Base-by-base conservation (phyloP, 2,329 filamentous ascomycete genomes). In the Cytospora piceae region DNA sequence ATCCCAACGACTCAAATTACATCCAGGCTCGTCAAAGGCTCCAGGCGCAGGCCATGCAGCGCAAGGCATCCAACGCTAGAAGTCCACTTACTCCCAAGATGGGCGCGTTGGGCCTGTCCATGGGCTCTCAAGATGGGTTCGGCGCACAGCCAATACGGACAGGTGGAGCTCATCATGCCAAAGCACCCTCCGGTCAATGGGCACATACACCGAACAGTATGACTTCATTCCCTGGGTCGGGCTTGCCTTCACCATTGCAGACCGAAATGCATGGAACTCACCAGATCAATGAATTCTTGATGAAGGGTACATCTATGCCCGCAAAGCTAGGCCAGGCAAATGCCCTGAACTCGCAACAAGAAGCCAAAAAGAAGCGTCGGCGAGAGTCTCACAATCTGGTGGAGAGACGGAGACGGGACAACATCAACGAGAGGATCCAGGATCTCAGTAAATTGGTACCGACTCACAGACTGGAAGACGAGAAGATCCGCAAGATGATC, bases 391-490 rank as follows among this genome's bases (percentile, higher is more conserved):
- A 99, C 80, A 98, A 99, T 75, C 84, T 96, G 49, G 95, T 99
- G 14, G 95, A 99, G 80, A 92, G 95, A 64, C 90, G 95, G 60
- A 90, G 95, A 68, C 88, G 95, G 68, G 95, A 98, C 80, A 98
- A 98, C 75, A 99, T 99, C 82, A 99, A 99, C 72, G 95, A 99
- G 78, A 89, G 95, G 53, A 99, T 99, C 69, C 94, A 98, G 74
- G 95, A 99, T 74, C 85, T 99, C 9, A 97, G 94, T 74, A 92
- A 93, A 72, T 86, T 99, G 22, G 94, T 99, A 2, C 95, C 95
- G 29, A 85, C 90, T 67, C 95, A 99, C 77, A 89, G 95, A 67
- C 84, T 99, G 2, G 95, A 99, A 73, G 95, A 98, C 74, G 95
- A 99, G 79, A 97, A 97, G 80, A 91, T 98, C 57, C 90, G 94